phyloP scores from a whole-genome alignment of 2,329 filamentous ascomycete species.

The Fusarium algeriense region DNA sequence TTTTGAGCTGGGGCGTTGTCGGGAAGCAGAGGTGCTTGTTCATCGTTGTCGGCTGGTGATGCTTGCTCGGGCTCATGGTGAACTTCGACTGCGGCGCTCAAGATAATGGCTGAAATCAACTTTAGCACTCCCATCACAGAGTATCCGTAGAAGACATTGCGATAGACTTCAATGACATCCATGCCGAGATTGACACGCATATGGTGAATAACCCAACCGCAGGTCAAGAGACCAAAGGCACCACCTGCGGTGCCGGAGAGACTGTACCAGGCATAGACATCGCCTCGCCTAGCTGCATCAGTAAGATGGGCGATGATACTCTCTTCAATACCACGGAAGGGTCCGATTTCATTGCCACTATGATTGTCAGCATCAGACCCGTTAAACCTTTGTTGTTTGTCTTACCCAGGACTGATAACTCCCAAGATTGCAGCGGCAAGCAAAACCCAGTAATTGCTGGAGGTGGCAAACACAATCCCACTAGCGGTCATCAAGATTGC shows the following conservation, averaged over 20 bases:
- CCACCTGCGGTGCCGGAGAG: conserved; percentile 70
- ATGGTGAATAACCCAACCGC: conserved; percentile 69
- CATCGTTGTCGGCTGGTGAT: not conserved
- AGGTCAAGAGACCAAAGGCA: conserved; percentile 69
- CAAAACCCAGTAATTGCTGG: conserved; percentile 68
- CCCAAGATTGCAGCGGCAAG: conserved; percentile 69
- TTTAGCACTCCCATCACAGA: conserved; percentile 66
- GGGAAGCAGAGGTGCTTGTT: conserved; percentile 47
- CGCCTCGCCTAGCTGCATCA: conserved; percentile 57
- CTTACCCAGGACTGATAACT: conserved; percentile 69
- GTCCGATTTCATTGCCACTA: conserved; percentile 74
- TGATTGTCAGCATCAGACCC: not conserved
- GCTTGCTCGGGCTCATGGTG: conserved; percentile 32
- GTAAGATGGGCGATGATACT: conserved; percentile 70
- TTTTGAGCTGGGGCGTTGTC: not conserved
- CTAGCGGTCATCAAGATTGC: conserved; percentile 67
- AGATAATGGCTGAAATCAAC: conserved; percentile 61
- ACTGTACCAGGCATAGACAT: conserved; percentile 73
- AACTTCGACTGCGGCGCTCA: conserved; percentile 62
- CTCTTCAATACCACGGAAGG: conserved; percentile 73
- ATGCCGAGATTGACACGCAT: conserved; percentile 60
- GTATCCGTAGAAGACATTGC: conserved; percentile 62
- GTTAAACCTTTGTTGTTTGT: rapidly evolving
- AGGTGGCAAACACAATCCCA: conserved; percentile 66
- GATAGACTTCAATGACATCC: conserved; percentile 62